A percentile compares a stretch with the other conserved stretches of the same genome.
phyloP scores from a whole-genome alignment of 345 rosid species.

The Limnanthes douglasii region DNA sequence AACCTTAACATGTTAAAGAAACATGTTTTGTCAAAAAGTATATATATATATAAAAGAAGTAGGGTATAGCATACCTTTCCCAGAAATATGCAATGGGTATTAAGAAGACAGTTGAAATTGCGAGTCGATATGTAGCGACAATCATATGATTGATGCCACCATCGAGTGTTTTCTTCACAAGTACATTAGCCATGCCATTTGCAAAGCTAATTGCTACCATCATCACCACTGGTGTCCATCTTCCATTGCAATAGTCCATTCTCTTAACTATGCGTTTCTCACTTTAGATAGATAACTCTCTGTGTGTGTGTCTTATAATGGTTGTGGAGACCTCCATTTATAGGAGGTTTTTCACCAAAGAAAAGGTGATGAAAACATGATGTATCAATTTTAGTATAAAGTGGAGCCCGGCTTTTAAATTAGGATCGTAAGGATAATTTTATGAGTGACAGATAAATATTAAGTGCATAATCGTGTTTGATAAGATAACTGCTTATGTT shows the following conservation, averaged over 20 bases:
- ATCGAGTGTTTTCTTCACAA: slow-evolving; percentile 37
- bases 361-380: too few species aligned
- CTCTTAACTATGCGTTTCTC: too few species aligned
- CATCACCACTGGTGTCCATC: slow-evolving; percentile 32
- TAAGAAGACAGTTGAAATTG: slow-evolving; percentile 32
- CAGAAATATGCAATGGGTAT: slow-evolving; percentile 36
- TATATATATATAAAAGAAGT: background rate
- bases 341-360: too few species aligned
- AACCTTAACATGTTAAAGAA: background rate
- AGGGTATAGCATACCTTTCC: slow-evolving; percentile 27
- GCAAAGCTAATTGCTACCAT: slow-evolving; percentile 31
- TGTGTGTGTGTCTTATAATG: too few species aligned
- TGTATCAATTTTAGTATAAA: too few species aligned
- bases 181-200: slow-evolving; percentile 30
- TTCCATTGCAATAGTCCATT: slow-evolving; percentile 19
- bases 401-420: too few species aligned
- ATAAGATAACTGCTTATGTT: too few species aligned
- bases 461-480: too few species aligned
- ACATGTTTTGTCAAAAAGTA: background rate
- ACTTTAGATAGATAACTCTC: too few species aligned
- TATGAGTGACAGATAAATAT: too few species aligned
- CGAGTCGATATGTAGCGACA: slow-evolving; percentile 42
- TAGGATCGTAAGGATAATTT: too few species aligned
- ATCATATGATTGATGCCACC: slow-evolving; percentile 42
- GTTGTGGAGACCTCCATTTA: too few species aligned